These are phyloP conservation scores for Aspergillus tubingensis DNA, from an alignment of 2,329 filamentous ascomycete genomes.

Conservation along the genomic window DNA sequence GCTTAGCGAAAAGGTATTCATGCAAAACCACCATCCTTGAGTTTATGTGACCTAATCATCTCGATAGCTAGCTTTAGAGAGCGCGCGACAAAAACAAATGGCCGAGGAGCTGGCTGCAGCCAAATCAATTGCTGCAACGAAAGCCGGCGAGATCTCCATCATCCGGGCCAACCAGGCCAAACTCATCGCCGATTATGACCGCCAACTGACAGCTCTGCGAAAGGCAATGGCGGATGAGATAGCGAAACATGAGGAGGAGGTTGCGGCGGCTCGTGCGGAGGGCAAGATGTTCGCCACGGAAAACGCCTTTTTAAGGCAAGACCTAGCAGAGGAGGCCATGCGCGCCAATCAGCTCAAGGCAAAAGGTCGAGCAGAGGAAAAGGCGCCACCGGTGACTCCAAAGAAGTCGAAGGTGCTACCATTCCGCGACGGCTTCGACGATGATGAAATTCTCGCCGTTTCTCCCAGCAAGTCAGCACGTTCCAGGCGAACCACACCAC, in stretches of 20 bases:
- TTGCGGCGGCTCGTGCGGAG: slow-evolving; percentile 57
- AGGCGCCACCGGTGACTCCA: slow-evolving; percentile 51
- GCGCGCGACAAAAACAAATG: slow-evolving; percentile 42
- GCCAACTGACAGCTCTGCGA: slow-evolving; percentile 54
- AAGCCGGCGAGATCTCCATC: slow-evolving; percentile 63
- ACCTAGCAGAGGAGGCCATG: slow-evolving; percentile 58
- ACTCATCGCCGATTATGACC: slow-evolving; percentile 55
- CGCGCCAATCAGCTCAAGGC: slow-evolving; percentile 46
- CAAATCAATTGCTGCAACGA: slow-evolving; percentile 49
- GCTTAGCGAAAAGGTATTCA: slow-evolving; percentile 30
- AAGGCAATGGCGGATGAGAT: slow-evolving; percentile 56
- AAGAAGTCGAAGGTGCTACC: slow-evolving; percentile 51
- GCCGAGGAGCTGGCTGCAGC: slow-evolving; percentile 41
- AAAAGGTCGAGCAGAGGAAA: slow-evolving; percentile 39
- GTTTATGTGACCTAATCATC: slow-evolving; percentile 12
- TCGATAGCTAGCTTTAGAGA: slow-evolving; percentile 41
- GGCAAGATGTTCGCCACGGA: slow-evolving; percentile 59
- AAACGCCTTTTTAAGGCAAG: slow-evolving; percentile 62
- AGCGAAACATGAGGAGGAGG: slow-evolving; percentile 55
- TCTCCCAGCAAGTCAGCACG: slow-evolving; percentile 57
- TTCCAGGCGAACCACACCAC: slow-evolving; percentile 57
- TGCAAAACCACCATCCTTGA: not conserved
- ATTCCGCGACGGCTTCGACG: slow-evolving; percentile 65
- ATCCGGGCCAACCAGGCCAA: slow-evolving; percentile 60
- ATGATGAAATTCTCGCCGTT: slow-evolving; percentile 58